These are phyloP conservation scores for Corymbia calophylla DNA, from an alignment of 441 rosid species.

Conservation along the genomic window DNA sequence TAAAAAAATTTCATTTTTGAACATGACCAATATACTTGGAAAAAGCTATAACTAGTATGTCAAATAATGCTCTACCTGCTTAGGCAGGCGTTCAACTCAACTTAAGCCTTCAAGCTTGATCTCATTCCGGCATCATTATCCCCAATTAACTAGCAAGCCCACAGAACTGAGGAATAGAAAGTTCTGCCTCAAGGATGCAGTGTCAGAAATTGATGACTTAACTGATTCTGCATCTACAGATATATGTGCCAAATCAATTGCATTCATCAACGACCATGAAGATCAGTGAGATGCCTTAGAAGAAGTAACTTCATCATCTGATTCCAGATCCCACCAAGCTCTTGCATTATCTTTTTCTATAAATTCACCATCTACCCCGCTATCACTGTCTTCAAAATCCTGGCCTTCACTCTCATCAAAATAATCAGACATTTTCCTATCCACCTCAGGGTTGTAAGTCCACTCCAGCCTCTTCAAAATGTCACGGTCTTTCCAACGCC, in stretches of 20 bases:
- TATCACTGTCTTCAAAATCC: slow-evolving; percentile 12
- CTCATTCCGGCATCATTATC: neutral
- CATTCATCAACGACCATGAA: neutral
- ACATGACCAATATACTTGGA: neutral
- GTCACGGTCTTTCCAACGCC: slow-evolving; percentile 69
- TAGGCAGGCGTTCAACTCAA: neutral
- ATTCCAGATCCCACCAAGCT: slow-evolving; percentile 65
- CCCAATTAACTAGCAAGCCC: neutral
- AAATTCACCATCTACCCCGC: slow-evolving; percentile 13
- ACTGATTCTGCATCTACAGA: neutral
- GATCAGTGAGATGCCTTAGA: neutral
- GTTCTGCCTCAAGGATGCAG: neutral
- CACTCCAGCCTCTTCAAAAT: slow-evolving; percentile 68
- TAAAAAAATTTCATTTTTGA: neutral
- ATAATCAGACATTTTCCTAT: slow-evolving; percentile 14
- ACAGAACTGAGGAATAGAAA: neutral
- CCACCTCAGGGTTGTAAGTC: slow-evolving; percentile 56
- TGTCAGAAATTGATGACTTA: neutral
- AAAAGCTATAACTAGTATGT: neutral
- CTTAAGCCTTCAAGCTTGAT: neutral
- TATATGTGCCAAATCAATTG: neutral
- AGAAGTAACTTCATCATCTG: slow-evolving; percentile 27
- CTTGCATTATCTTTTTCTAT: slow-evolving; percentile 20
- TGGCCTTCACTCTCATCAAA: slow-evolving; percentile 18
- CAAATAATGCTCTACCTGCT: neutral